These are phyloP conservation scores for Closterium sp. DNA, from an alignment of 139 green algal genomes.

Conservation along the genomic window DNA sequence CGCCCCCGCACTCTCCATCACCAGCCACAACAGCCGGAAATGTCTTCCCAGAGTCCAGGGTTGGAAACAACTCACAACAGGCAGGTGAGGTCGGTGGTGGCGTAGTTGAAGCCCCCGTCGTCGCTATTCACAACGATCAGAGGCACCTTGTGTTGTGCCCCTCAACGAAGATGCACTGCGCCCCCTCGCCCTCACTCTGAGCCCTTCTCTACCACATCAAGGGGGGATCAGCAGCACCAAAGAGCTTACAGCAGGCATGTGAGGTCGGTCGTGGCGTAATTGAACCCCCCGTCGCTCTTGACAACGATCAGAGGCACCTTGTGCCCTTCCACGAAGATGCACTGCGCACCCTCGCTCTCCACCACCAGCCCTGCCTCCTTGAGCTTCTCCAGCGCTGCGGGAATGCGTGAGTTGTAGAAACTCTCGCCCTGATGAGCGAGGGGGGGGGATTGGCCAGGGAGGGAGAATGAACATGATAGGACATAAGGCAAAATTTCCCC, in stretches of 20 bases:
- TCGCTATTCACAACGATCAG: constrained; percentile 96
- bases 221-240: no score
- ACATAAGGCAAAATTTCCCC: no score
- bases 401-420: constrained; percentile 96
- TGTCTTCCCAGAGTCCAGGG: no score
- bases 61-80: no score
- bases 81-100: constrained; percentile 91
- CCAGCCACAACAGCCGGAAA: constrained; percentile 60
- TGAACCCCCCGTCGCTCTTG: constrained; percentile 93
- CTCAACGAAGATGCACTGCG: constrained; percentile 59
- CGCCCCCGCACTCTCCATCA: constrained; percentile 77
- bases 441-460: no score
- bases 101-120: constrained; percentile 95
- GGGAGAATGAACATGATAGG: no score
- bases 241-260: constrained; percentile 38
- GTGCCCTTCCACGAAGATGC: constrained; percentile 50
- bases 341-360: constrained; percentile 77
- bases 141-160: constrained; percentile 59
- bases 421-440: constrained; percentile 73
- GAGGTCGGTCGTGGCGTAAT: constrained; percentile 95
- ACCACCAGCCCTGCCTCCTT: constrained; percentile 67
- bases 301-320: constrained; percentile 85
- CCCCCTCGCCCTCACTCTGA: constrained; percentile 75
- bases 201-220: constrained; percentile 61
- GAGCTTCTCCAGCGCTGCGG: constrained; percentile 75